Evolutionary conservation across 176 grass and related monocot species (phyloP).

Genomic region (Calamus simplicifolius): DNA sequence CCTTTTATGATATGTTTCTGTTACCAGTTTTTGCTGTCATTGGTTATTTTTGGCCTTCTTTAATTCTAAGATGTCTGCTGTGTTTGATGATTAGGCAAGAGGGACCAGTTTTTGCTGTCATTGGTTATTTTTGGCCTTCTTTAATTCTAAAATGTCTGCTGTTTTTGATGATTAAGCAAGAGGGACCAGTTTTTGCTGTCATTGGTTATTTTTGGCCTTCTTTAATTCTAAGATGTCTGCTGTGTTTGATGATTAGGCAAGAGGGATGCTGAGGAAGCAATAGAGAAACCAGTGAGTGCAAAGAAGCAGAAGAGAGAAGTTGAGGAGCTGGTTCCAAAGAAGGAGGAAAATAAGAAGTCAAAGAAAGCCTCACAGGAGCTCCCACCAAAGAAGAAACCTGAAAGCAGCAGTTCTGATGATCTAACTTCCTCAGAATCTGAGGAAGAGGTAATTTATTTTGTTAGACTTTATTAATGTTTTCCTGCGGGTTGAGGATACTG

Average conservation of each 20-base stretch:
- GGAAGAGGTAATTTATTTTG: constrained; percentile 31
- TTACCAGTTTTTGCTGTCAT: too few relatives aligned
- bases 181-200: too few relatives aligned
- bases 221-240: not conserved
- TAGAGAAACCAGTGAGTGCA: constrained; percentile 44
- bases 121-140: too few relatives aligned
- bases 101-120: too few relatives aligned
- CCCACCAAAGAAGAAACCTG: constrained; percentile 44
- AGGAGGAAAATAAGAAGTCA: constrained; percentile 29
- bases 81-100: too few relatives aligned
- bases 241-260: constrained; percentile 37
- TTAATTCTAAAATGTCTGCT: too few relatives aligned
- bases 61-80: too few relatives aligned
- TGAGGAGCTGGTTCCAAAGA: constrained; percentile 4
- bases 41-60: too few relatives aligned
- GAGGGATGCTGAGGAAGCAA: constrained; percentile 44
- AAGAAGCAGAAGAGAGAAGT: constrained; percentile 67
- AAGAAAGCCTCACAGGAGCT: constrained; percentile 35
- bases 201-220: not conserved
- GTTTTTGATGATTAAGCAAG: too few relatives aligned
- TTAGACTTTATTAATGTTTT: too few relatives aligned
- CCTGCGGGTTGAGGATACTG: too few relatives aligned
- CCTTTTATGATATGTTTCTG: too few relatives aligned
- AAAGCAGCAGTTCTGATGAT: constrained; percentile 51
- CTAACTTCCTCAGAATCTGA: constrained; percentile 33